A percentile compares a stretch with the other conserved stretches of the same genome.
These are phyloP conservation scores for Pseudomonodictys pantanalensis DNA, from an alignment of 495 filamentous ascomycete species.

Conservation along the genomic window DNA sequence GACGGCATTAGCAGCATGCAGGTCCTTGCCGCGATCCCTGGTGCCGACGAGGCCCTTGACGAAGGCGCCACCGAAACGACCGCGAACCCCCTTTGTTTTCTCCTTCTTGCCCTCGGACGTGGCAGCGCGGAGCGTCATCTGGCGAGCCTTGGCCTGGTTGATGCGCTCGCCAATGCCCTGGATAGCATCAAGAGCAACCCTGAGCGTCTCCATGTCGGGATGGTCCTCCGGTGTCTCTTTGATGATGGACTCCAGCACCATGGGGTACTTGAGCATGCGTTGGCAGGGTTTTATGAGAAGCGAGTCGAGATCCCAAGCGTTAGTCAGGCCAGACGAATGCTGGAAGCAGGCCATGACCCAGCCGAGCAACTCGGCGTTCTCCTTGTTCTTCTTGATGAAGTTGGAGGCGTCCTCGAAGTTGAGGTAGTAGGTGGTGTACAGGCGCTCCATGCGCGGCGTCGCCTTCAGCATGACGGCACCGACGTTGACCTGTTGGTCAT, in stretches of 20 bases:
- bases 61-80: conserved; percentile 42
- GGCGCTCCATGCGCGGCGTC: conserved; percentile 73
- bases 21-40: conserved; percentile 71
- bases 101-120: conserved; percentile 81
- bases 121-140: conserved; percentile 83
- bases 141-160: conserved; percentile 88
- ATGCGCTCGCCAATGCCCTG: conserved; percentile 75
- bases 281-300: conserved; percentile 95
- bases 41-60: conserved; percentile 84
- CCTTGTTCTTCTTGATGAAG: conserved; percentile 66
- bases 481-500: conserved; percentile 71
- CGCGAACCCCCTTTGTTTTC: conserved; percentile 68
- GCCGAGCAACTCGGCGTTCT: conserved; percentile 64
- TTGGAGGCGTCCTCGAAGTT: conserved; percentile 83
- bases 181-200: conserved; percentile 60
- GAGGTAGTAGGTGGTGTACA: conserved; percentile 81
- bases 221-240: conserved; percentile 77
- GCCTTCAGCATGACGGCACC: conserved; percentile 75
- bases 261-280: conserved; percentile 84
- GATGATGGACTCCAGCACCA: conserved; percentile 73
- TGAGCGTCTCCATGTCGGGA: conserved; percentile 69
- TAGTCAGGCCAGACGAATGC: conserved; percentile 82
- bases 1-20: conserved; percentile 62
- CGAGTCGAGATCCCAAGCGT: conserved; percentile 90
- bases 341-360: conserved; percentile 91